These are phyloP conservation scores for Parascedosporium putredinis DNA, from an alignment of 2,329 filamentous ascomycete species.

Conservation along the genomic window DNA sequence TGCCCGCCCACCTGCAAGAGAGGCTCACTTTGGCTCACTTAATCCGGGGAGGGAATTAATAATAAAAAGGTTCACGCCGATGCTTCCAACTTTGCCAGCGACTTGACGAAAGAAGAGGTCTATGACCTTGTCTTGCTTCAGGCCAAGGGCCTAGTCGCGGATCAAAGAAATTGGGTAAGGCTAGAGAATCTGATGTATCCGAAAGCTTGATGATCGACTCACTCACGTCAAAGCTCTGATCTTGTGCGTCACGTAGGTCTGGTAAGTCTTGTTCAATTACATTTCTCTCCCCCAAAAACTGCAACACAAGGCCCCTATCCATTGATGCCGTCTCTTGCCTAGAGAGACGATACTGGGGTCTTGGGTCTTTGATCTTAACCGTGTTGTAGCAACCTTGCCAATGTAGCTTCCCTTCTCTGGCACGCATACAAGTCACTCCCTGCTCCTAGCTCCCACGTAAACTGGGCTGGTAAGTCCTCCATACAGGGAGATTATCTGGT, in stretches of 20 bases:
- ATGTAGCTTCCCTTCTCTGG: conserved; percentile 66
- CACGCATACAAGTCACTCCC: conserved; percentile 67
- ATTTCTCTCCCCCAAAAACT: not conserved
- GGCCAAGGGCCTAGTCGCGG: conserved; percentile 57
- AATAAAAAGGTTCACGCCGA: conserved; percentile 66
- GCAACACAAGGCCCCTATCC: too few relatives aligned
- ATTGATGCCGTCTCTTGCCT: too few relatives aligned
- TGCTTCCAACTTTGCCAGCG: conserved; percentile 59
- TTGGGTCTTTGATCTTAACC: too few relatives aligned
- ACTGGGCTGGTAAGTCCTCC: conserved; percentile 60
- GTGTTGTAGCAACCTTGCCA: conserved; percentile 68
- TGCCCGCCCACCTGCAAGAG: not conserved
- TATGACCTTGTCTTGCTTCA: conserved; percentile 66
- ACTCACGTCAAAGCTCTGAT: too few relatives aligned
- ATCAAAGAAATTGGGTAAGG: conserved; percentile 69
- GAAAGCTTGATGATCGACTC: not conserved
- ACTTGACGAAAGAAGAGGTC: conserved; percentile 59
- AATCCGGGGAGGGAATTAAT: too few relatives aligned
- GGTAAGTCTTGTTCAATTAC: not conserved
- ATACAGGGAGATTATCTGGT: too few relatives aligned
- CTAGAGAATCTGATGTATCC: not conserved
- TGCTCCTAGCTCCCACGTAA: conserved; percentile 54
- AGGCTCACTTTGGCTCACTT: not conserved
- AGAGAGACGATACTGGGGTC: too few relatives aligned
- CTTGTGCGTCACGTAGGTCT: too few relatives aligned